phyloP scores from a whole-genome alignment of 179 eudicot species.

The Corrigiola litoralis region DNA sequence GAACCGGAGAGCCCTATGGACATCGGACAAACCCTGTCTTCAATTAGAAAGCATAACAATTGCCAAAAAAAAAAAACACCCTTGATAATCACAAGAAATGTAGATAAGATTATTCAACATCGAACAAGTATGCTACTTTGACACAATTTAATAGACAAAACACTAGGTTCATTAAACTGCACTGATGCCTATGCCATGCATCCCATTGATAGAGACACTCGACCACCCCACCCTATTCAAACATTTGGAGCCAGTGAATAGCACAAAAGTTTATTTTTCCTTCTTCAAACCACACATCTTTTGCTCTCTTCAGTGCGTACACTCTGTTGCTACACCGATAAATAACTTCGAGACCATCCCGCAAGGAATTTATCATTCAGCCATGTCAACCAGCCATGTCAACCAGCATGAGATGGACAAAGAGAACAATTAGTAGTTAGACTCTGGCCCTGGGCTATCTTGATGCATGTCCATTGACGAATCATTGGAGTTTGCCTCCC shows the following conservation, averaged over 20 bases:
- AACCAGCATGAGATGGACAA: conserved; percentile 1
- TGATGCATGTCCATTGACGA: conserved; percentile 87
- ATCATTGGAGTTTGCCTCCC: conserved; percentile 59
- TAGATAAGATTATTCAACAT: conserved; percentile 5
- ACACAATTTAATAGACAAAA: conserved; percentile 7
- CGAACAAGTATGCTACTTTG: neutral
- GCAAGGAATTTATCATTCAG: conserved; percentile 11
- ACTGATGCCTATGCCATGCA: neutral
- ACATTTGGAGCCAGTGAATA: conserved; percentile 10
- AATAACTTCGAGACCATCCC: too few relatives aligned
- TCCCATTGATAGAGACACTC: neutral
- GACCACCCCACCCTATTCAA: conserved; percentile 4
- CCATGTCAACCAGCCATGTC: conserved; percentile 15
- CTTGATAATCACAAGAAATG: conserved; percentile 1
- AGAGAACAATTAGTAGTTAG: conserved; percentile 40
- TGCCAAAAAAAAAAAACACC: too few relatives aligned
- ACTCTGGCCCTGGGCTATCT: conserved; percentile 68
- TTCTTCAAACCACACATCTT: too few relatives aligned
- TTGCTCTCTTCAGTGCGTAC: too few relatives aligned
- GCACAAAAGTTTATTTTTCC: neutral
- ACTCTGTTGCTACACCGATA: too few relatives aligned
- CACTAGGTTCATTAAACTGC: conserved; percentile 1
- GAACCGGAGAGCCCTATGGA: too few relatives aligned
- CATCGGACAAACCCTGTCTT: too few relatives aligned
- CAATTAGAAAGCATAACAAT: too few relatives aligned